phyloP scores from a whole-genome alignment of 2,329 filamentous ascomycete genomes.

The Pseudocercospora macadamiae region DNA sequence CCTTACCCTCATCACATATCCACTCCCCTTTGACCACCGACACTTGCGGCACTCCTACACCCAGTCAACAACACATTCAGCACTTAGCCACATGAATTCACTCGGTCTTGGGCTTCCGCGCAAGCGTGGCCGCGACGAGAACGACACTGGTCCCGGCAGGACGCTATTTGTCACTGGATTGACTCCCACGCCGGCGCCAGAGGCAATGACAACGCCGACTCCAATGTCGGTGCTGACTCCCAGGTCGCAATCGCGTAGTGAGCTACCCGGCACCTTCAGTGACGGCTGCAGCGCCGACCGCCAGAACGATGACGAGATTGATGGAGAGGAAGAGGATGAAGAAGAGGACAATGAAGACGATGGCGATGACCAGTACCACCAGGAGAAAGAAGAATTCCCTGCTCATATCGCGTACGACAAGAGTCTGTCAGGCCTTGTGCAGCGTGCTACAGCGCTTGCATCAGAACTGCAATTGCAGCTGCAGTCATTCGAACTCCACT shows the following conservation, averaged over 20 bases:
- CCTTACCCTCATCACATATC: no score
- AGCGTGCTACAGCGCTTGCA: neutral
- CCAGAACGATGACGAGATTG: neutral
- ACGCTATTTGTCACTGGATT: slow-evolving; percentile 5
- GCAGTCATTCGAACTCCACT: neutral
- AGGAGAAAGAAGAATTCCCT: slow-evolving; percentile 1
- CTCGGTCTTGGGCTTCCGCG: neutral
- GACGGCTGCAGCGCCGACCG: neutral
- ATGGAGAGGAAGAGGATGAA: neutral
- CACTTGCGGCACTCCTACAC: neutral
- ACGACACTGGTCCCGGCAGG: neutral
- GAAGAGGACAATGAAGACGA: no score
- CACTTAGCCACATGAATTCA: no score
- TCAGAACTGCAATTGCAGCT: neutral
- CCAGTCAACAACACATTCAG: no score
- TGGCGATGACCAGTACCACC: slow-evolving; percentile 1
- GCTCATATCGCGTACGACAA: slow-evolving; percentile 1
- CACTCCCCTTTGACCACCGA: no score
- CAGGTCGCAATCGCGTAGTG: neutral
- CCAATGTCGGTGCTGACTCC: neutral
- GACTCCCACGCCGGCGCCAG: slow-evolving; percentile 10
- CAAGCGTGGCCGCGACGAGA: slow-evolving; percentile 8
- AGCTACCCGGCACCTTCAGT: neutral
- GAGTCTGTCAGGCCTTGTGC: neutral
- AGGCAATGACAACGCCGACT: no score